Base-by-base conservation (phyloP, 2,329 filamentous ascomycete genomes). In the Diaporthe vexans region DNA sequence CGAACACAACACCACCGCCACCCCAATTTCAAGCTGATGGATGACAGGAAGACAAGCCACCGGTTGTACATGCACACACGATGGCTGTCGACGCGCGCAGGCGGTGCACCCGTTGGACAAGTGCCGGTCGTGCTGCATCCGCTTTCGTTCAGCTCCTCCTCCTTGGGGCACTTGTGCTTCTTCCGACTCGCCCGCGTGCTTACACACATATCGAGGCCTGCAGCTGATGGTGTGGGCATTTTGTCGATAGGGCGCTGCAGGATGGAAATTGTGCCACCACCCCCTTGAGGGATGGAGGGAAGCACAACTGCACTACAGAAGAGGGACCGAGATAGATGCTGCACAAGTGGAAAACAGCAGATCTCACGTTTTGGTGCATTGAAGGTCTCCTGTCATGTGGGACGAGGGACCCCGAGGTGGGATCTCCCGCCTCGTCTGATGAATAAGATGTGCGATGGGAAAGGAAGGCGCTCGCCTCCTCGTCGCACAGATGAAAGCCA, bases 331-430 rank as follows among this genome's bases (percentile, higher is more conserved):
- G 48, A 67, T 52, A 67, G 63, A 68, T 68, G 63, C 48, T 68
- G 63, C 63, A 68, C 48, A 26, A 24, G 33, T 26, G 26, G 19
- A 37, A 35, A 26, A 52, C 46, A 68, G 63, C 63, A 68, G 48
- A 68, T 68, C 63, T 68, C 63, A 68, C 48, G 29, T 68, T 68
- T 43, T 68, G 63, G 63, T 68, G 63, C 33, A 40, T 37, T 33
- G 33, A 68, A 68, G 48, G 3, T 52, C 48, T 68, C 46, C 33
- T 37, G 48, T 54, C 63, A 68, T 48, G 63, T 68, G 48, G 63
- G 48, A 68, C 63, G 63, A 68, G 63, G 33, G 11, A 37, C 54
- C 48, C 63, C 48, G 63, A 68, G 48, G 48, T 68, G 37, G 63
- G 33, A 68, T 54, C 63, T 68, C 33, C 48, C 63, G 48, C 63